These are phyloP conservation scores for Leccinum sublutescens DNA, from an alignment of 768 basidiomycete species.

Conservation along the genomic window DNA sequence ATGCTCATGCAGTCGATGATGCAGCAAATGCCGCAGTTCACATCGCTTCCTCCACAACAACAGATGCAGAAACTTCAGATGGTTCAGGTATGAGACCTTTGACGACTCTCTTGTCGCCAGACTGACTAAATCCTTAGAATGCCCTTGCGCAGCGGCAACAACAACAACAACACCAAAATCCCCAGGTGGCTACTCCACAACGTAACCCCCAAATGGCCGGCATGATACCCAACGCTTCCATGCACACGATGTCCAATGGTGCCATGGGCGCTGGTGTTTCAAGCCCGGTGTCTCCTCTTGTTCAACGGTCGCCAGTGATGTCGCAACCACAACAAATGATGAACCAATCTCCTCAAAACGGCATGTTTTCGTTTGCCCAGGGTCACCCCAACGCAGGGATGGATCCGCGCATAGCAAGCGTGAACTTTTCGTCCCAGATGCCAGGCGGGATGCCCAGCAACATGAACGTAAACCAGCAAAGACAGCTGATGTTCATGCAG, in stretches of 20 bases:
- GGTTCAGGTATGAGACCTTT: conserved; percentile 43
- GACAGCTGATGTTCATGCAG: conserved; percentile 44
- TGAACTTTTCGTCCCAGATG: conserved; percentile 32
- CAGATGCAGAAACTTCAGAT: conserved; percentile 60
- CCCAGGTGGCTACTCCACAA: conserved; percentile 20
- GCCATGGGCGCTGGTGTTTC: conserved; percentile 21
- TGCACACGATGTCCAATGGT: conserved; percentile 27
- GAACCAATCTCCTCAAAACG: conserved; percentile 29
- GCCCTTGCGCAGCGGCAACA: conserved; percentile 29
- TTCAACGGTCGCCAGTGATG: conserved; percentile 30
- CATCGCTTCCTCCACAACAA: conserved; percentile 45
- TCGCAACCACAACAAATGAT: conserved; percentile 29
- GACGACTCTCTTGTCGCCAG: background rate
- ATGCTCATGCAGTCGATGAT: conserved; percentile 58
- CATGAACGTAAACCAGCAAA: conserved; percentile 40
- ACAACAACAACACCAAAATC: conserved; percentile 30
- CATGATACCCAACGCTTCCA: conserved; percentile 29
- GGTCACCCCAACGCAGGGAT: conserved; percentile 23
- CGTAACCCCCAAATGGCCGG: conserved; percentile 32
- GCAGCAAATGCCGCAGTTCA: conserved; percentile 52
- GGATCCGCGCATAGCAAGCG: conserved; percentile 31
- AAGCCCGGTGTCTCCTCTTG: conserved; percentile 31
- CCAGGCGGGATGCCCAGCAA: conserved; percentile 27
- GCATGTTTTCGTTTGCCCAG: conserved; percentile 33
- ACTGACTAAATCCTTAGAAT: conserved; percentile 14